Percentiles rank a stretch among this genome's conserved stretches.
phyloP scores from a whole-genome alignment of 768 basidiomycete genomes.

The Scleroderma bovista region DNA sequence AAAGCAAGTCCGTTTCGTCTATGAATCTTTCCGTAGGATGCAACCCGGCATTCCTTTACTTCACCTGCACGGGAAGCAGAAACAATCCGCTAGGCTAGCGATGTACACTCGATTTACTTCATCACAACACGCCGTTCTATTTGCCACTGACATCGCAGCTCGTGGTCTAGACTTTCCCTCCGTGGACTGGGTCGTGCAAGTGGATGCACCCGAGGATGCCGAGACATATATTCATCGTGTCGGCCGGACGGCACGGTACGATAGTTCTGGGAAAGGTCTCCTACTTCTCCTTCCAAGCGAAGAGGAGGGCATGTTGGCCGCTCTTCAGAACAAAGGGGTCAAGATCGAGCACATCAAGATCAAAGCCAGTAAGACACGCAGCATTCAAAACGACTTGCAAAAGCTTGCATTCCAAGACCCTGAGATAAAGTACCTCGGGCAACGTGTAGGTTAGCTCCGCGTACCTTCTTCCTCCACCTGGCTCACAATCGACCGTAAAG shows the following conservation, averaged over 20 bases:
- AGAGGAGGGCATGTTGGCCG: conserved; percentile 81
- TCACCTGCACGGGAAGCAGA: conserved; percentile 94
- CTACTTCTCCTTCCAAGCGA: conserved; percentile 85
- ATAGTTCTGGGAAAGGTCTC: conserved; percentile 81
- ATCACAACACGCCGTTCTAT: conserved; percentile 77
- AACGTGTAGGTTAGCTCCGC: conserved; percentile 54
- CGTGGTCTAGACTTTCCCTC: conserved; percentile 95
- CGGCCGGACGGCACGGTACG: conserved; percentile 90
- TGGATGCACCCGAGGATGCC: conserved; percentile 95
- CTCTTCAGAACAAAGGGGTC: conserved; percentile 68
- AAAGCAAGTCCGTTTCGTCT: conserved; percentile 96
- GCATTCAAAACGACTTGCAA: conserved; percentile 84
- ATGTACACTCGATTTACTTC: conserved; percentile 83
- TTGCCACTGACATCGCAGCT: conserved; percentile 96
- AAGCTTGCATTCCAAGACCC: conserved; percentile 91
- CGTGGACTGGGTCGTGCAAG: conserved; percentile 94
- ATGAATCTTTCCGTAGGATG: conserved; percentile 92
- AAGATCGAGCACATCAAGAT: conserved; percentile 79
- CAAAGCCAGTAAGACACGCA: conserved; percentile 78
- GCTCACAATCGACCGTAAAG: conserved; percentile 35
- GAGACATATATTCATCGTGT: conserved; percentile 98
- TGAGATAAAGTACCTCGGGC: conserved; percentile 95
- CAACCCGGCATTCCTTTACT: conserved; percentile 93
- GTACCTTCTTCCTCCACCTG: neutral
- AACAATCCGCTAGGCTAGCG: conserved; percentile 80